Evolutionary conservation across 2,329 filamentous ascomycete genomes (phyloP).

Genomic region (Albophoma yamanashiensis): DNA sequence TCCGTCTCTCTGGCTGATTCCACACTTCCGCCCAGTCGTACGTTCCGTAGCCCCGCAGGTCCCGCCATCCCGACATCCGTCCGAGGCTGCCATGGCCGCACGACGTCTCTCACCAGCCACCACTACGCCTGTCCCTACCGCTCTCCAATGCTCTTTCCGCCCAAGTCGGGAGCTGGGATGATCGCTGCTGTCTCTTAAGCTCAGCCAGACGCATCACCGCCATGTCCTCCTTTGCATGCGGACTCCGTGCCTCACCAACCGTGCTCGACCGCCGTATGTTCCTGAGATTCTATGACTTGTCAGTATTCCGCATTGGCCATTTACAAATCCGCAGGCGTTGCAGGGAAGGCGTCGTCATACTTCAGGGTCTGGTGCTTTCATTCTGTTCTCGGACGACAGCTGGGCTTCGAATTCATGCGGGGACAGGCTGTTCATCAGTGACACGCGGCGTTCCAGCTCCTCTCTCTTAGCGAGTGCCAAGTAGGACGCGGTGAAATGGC

Average conservation of each 20-base stretch:
- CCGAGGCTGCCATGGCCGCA: neutral
- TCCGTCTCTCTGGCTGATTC: neutral
- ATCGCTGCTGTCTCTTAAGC: slow-evolving; percentile 14
- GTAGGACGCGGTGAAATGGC: slow-evolving; percentile 13
- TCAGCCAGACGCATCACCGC: slow-evolving; percentile 22
- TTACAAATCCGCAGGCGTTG: neutral
- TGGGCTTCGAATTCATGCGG: slow-evolving; percentile 14
- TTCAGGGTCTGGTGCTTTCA: slow-evolving; percentile 15
- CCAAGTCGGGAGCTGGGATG: neutral
- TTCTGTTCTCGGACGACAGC: slow-evolving; percentile 5
- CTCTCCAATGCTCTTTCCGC: neutral
- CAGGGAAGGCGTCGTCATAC: slow-evolving; percentile 14
- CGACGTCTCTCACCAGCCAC: neutral
- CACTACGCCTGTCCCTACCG: neutral
- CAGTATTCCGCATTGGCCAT: neutral
- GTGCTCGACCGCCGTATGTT: slow-evolving; percentile 15
- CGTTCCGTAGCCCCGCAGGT: neutral
- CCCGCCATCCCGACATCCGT: neutral
- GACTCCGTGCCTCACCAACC: slow-evolving; percentile 4
- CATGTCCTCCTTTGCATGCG: slow-evolving; percentile 16
- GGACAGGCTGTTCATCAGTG: slow-evolving; percentile 13
- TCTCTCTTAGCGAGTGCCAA: slow-evolving; percentile 15
- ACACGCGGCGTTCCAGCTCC: slow-evolving; percentile 15
- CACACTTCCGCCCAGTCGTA: neutral
- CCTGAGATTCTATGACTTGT: slow-evolving; percentile 17